Conservation (phyloP, 805 yeast genomes). For the Myxozyma sirexii region DNA sequence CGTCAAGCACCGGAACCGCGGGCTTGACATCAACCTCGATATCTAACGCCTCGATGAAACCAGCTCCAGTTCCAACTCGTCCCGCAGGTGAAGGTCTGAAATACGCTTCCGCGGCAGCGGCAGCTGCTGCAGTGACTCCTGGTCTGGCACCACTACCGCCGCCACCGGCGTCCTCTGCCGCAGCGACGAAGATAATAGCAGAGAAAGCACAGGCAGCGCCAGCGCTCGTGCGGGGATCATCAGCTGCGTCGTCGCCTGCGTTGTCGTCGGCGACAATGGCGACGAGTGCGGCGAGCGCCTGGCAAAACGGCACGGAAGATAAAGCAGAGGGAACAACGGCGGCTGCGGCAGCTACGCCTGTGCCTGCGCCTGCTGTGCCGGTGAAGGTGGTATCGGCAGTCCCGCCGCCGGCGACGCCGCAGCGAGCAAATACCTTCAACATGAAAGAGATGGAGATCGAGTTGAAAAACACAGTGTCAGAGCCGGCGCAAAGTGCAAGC, state of each 20-base stretch:
- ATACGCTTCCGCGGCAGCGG: conserved; percentile 46
- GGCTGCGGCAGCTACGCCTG: neutral
- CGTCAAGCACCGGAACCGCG: conserved; percentile 2
- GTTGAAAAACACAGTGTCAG: conserved; percentile 4
- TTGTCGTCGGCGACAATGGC: conserved; percentile 27
- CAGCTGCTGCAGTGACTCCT: conserved; percentile 39
- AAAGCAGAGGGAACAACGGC: neutral
- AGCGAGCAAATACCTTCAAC: conserved; percentile 4
- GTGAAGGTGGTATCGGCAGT: neutral
- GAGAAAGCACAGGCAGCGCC: conserved; percentile 29
- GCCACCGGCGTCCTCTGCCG: conserved; percentile 27
- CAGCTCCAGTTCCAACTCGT: conserved; percentile 57
- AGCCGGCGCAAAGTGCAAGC: conserved; percentile 2
- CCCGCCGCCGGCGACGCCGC: neutral
- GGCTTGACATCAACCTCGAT: conserved; percentile 1
- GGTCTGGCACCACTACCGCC: conserved; percentile 35
- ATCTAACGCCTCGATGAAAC: conserved; percentile 43
- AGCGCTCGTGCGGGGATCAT: conserved; percentile 1
- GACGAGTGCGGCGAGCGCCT: conserved; percentile 20
- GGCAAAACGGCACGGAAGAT: conserved; percentile 12
- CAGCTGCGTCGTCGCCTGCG: conserved; percentile 34
- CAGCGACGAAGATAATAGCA: conserved; percentile 28
- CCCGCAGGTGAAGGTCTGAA: conserved; percentile 56
- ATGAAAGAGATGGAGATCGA: conserved; percentile 29
- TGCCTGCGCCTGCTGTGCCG: neutral